A percentile compares a stretch with the other conserved stretches of the same genome.
phyloP scores from a whole-genome alignment of 805 yeast species.

The Pichia thaimueangensis region DNA sequence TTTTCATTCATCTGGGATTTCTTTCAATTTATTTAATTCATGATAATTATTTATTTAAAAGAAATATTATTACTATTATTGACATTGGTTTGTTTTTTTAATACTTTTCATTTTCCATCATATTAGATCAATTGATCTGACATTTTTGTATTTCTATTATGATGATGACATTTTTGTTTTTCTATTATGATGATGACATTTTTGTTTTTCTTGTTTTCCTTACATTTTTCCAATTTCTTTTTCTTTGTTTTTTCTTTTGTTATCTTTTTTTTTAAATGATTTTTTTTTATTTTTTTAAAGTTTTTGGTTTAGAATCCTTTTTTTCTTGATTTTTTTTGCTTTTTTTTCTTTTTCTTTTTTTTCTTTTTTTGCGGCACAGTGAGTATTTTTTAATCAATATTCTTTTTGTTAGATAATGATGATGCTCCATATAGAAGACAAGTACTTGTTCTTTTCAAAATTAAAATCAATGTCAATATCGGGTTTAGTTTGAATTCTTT shows the following conservation, averaged over 20 bases:
- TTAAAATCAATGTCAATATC: too few species aligned
- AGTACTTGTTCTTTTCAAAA: too few species aligned
- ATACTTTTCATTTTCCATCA: neutral
- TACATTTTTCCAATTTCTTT: neutral
- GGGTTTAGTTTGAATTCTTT: too few species aligned
- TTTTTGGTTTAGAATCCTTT: neutral
- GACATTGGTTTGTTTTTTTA: neutral
- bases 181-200: neutral
- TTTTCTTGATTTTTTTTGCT: neutral
- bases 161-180: neutral
- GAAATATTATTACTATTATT: neutral
- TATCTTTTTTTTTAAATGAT: neutral
- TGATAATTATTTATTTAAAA: neutral
- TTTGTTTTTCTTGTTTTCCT: neutral
- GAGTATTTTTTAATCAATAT: too few species aligned
- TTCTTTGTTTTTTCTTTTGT: neutral
- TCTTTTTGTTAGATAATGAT: too few species aligned
- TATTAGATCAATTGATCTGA: too few species aligned
- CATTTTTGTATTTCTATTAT: neutral
- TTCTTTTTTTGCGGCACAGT: too few species aligned
- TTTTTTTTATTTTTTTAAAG: conserved; percentile 1
- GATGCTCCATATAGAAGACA: too few species aligned
- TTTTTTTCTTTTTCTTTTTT: conserved; percentile 1
- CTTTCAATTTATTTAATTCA: neutral
- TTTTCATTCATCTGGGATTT: too few species aligned